phyloP scores from a whole-genome alignment of 164 flowering plant species.

The Platanus orientalis region DNA sequence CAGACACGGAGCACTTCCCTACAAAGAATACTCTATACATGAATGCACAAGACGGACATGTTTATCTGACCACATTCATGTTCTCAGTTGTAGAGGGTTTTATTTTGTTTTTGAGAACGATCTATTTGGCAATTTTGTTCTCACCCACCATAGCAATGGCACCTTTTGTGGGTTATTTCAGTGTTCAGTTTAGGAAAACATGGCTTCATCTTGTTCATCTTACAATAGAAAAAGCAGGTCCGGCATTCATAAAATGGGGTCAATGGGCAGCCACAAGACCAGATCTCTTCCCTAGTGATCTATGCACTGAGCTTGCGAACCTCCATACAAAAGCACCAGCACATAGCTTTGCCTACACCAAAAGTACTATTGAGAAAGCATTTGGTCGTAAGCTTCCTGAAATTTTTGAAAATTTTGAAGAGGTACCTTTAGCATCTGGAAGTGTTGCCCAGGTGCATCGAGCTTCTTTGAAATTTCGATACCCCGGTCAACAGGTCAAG shows the following conservation, averaged over 20 bases:
- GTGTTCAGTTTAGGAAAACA: constrained; percentile 43
- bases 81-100: constrained; percentile 40
- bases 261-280: constrained; percentile 96
- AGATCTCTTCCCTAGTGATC: constrained; percentile 74
- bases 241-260: constrained; percentile 93
- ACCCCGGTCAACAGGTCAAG: constrained; percentile 54
- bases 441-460: constrained; percentile 90
- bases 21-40: constrained; percentile 38
- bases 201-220: constrained; percentile 70
- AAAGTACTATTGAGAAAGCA: constrained; percentile 66
- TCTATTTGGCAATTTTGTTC: constrained; percentile 55
- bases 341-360: constrained; percentile 73
- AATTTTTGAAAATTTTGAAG: constrained; percentile 76
- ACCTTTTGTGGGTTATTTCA: constrained; percentile 62
- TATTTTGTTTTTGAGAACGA: constrained; percentile 49
- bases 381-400: constrained; percentile 83
- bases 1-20: constrained; percentile 31
- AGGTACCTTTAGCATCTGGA: constrained; percentile 78
- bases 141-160: constrained; percentile 69
- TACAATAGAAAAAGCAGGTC: constrained; percentile 73
- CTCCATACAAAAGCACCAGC: constrained; percentile 79
- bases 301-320: constrained; percentile 66
- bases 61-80: constrained; percentile 36
- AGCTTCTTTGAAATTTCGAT: constrained; percentile 54
- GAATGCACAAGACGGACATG: constrained; percentile 63